These are phyloP conservation scores for Poa pratensis DNA, from an alignment of 176 grass and related monocot species.

Conservation along the genomic window DNA sequence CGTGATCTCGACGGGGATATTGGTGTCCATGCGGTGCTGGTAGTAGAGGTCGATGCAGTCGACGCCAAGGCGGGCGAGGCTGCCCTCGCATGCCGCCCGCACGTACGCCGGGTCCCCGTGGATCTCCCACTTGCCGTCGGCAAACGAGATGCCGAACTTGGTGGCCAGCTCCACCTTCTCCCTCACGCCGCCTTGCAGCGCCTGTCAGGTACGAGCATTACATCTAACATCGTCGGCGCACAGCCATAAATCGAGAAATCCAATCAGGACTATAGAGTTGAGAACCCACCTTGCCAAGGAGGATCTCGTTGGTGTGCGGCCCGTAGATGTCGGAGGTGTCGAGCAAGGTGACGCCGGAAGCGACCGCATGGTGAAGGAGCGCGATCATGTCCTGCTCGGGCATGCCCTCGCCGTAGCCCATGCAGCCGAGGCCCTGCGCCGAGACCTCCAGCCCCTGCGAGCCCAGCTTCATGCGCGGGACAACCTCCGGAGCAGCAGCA, in stretches of 20 bases:
- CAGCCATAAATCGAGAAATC: no score
- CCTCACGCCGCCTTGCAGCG: slow-evolving; percentile 33
- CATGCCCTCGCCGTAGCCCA: slow-evolving; percentile 59
- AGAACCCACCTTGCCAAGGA: slow-evolving; percentile 51
- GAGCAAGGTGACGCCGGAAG: slow-evolving; percentile 54
- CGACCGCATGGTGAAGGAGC: slow-evolving; percentile 62
- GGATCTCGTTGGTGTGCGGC: slow-evolving; percentile 61
- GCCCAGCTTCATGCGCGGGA: slow-evolving; percentile 54
- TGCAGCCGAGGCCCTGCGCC: slow-evolving; percentile 78
- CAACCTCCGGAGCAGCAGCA: neutral
- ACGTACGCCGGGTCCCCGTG: slow-evolving; percentile 20
- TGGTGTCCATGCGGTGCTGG: slow-evolving; percentile 1
- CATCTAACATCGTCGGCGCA: neutral
- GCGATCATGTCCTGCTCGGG: slow-evolving; percentile 62
- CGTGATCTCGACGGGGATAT: neutral
- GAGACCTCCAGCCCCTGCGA: slow-evolving; percentile 86
- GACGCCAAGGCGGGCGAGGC: neutral
- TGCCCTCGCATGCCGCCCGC: slow-evolving; percentile 5
- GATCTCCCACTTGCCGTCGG: neutral
- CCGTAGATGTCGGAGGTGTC: slow-evolving; percentile 71
- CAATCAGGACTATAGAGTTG: no score
- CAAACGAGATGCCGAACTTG: slow-evolving; percentile 34
- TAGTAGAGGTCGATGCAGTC: slow-evolving; percentile 13
- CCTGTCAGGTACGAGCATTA: slow-evolving; percentile 40
- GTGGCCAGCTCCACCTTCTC: slow-evolving; percentile 53